Evolutionary conservation across 2,329 filamentous ascomycete genomes (phyloP).

Genomic region (Fusarium nodosum): DNA sequence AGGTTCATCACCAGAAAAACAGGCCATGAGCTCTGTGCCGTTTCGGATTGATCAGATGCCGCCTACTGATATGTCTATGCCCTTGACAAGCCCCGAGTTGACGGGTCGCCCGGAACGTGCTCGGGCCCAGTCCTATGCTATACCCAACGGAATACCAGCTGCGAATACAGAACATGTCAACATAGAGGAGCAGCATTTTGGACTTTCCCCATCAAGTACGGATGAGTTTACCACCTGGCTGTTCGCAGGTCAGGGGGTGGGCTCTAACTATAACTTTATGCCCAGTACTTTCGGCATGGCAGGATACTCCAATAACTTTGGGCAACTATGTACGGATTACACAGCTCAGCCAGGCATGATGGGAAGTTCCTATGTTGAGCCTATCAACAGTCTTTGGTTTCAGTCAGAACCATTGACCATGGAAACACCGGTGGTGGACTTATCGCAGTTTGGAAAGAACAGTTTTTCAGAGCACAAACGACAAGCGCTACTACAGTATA

Average conservation of each 20-base stretch:
- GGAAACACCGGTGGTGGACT: slow-evolving; percentile 43
- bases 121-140: slow-evolving; percentile 42
- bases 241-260: slow-evolving; percentile 46
- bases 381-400: slow-evolving; percentile 50
- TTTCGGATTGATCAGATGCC: slow-evolving; percentile 44
- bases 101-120: slow-evolving; percentile 37
- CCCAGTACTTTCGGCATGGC: slow-evolving; percentile 43
- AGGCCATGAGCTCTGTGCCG: slow-evolving; percentile 26
- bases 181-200: slow-evolving; percentile 48
- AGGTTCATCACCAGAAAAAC: slow-evolving; percentile 46
- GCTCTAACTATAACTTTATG: slow-evolving; percentile 44
- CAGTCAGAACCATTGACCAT: slow-evolving; percentile 47
- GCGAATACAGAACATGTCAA: slow-evolving; percentile 38
- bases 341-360: slow-evolving; percentile 45
- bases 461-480: slow-evolving; percentile 49
- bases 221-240: slow-evolving; percentile 50
- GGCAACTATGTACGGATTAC: slow-evolving; percentile 48
- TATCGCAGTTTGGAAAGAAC: slow-evolving; percentile 45
- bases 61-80: slow-evolving; percentile 41
- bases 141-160: slow-evolving; percentile 43
- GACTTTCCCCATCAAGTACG: slow-evolving; percentile 48
- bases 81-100: slow-evolving; percentile 43
- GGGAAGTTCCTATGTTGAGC: slow-evolving; percentile 46
- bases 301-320: slow-evolving; percentile 50
- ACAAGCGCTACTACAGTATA: slow-evolving; percentile 48